phyloP scores from a whole-genome alignment of 1,284 basidiomycete genomes.

The Anthracocystis panici-leucophaei region DNA sequence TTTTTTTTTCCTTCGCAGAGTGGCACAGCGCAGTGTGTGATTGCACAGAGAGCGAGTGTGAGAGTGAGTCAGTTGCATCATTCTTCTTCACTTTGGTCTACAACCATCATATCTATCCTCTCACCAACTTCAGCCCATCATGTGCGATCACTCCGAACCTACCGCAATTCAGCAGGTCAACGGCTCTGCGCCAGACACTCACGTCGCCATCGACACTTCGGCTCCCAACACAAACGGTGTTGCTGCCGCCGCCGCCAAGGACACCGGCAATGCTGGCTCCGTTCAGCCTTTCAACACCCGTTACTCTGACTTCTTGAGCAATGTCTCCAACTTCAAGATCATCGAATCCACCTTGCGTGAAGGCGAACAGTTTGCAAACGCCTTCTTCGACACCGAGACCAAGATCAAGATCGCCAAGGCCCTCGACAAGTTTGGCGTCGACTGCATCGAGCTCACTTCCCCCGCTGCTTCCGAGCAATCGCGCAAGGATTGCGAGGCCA shows the following conservation, averaged over 20 bases:
- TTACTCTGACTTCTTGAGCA: slow-evolving; percentile 66
- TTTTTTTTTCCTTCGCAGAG: not conserved
- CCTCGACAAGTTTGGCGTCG: slow-evolving; percentile 78
- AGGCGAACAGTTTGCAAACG: slow-evolving; percentile 98
- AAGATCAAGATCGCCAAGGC: slow-evolving; percentile 99
- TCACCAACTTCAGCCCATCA: slow-evolving; percentile 18
- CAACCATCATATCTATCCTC: slow-evolving; percentile 5
- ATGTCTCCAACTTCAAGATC: slow-evolving; percentile 75
- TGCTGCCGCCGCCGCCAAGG: slow-evolving; percentile 25
- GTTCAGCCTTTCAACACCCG: slow-evolving; percentile 59
- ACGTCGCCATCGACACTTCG: slow-evolving; percentile 61
- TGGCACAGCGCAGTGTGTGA: not conserved
- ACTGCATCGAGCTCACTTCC: slow-evolving; percentile 99
- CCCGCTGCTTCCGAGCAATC: slow-evolving; percentile 98
- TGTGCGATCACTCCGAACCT: slow-evolving; percentile 57
- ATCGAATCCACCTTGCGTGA: slow-evolving; percentile 97
- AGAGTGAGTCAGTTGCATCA: slow-evolving; percentile 4
- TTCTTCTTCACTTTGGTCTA: not conserved
- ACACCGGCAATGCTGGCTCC: slow-evolving; percentile 44
- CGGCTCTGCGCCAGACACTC: slow-evolving; percentile 58
- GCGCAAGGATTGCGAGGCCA: slow-evolving; percentile 92
- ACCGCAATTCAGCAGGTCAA: slow-evolving; percentile 57
- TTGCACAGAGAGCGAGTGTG: not conserved
- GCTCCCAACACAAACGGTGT: slow-evolving; percentile 36
- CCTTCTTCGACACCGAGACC: slow-evolving; percentile 99